Evolutionary conservation across 352 stramenopile species (phyloP), one percentile per base, ranked within the genome.

Genomic region (Pythium biforme): DNA sequence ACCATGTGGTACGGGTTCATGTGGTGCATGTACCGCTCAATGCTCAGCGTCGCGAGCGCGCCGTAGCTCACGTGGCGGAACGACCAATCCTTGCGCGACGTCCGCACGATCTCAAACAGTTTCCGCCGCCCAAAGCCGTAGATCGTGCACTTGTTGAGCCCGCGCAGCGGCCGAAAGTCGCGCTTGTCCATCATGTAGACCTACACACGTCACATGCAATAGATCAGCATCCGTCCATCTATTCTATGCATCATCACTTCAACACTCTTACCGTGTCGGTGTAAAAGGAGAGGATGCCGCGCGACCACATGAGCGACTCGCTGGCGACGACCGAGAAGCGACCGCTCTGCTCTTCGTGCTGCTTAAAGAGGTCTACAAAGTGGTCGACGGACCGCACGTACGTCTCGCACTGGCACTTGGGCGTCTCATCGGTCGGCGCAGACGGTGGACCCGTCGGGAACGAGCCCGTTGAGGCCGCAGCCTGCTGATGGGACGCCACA

Each of bases 131-230:
- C 83, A 68, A 94, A 94, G 27, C 83, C 86, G 58, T 87, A 88
- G 47, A 94, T 78, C 10, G 67, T 73, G 61, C 86, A 94, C 64
- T 80, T 77, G 56, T 89, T 86, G 9, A 92, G 75, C 1, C 79
- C 78, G 48, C 79, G 71, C 40, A 60, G 77, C 3, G 83, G 74
- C 17, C 74, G 80, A 63, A 94, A 92, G 56, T 90, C 72, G 17
- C 81, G 75, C 66, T 94, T 94, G 69, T 94, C 83, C 45, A 94
- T 68, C 20, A 83, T 67, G 63, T 90, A 94, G 31, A 92, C 64
- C 71, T 88, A 19, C 11, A 25, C 22, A 41, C 29, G 29, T n/a
- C 2, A 43, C 19, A 27, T n/a, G 2, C 15, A 43, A 2, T 43
- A 22, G 11, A 25, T 50, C 25, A 45, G 19, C 33, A 3, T 50